Base-by-base conservation (phyloP, 352 stramenopile genomes). In the Blastocystis sp. region DNA sequence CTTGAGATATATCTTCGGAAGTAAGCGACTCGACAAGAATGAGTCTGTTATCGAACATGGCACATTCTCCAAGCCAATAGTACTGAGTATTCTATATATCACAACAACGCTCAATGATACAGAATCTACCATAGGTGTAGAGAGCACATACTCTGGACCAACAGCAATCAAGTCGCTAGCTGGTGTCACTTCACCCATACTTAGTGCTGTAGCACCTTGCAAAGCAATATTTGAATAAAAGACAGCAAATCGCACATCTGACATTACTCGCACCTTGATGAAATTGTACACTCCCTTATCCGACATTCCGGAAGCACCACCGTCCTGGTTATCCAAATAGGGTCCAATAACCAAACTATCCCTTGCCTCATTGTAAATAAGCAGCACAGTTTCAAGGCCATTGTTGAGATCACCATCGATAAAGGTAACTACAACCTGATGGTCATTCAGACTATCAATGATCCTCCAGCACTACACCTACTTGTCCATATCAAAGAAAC, bases 401-500 rank as follows among this genome's bases (percentile, higher is more conserved):
- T 89, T 89, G 55, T 89, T 59, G 4, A 79, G 43, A 39, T 89
- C 39, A 20, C 66, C 78, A 34, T 89, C 78, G 47, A 89, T 89
- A 50, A 79, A 89, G 20, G 78, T 89, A 13, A 89, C 66, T 34
- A 89, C 76, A 24, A 76, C 47, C 50, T 79, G 66, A 30, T 89
- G 66, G 41, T 89, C 78, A 43, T 89, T 89, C 63, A 89, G 24
- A 43, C 70, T 81, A 81, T 11, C 26, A 30, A 8, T 81, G 2
- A 81, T 75, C 39, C 45, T 43, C 45, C 50, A 26, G 5, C 2
- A 55, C 18, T 30, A 76, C 24, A 37, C 7, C 56, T 81, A 81
- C 70, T 89, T 89, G 47, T 89, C 78, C 78, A 89, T 89, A 43
- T 89, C 78, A 43, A 89, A 89, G 56, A 89, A 89, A 39, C 78